Evolutionary conservation across 2,329 filamentous ascomycete species (phyloP).

Genomic region (Plenodomus biglobosus): DNA sequence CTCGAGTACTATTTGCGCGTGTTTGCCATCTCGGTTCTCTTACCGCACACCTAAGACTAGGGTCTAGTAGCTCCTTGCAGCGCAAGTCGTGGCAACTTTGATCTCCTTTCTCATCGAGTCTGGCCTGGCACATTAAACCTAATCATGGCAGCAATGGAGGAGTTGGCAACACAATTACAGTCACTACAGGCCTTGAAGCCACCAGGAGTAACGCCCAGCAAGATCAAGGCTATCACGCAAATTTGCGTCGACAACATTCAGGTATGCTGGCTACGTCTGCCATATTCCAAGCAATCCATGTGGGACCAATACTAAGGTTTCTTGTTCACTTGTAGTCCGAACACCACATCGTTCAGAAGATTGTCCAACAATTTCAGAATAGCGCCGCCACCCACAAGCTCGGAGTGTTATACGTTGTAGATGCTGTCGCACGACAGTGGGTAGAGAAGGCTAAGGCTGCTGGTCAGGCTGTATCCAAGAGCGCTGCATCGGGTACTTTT

Average conservation of each 20-base stretch:
- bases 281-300: slow-evolving; percentile 6
- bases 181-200: slow-evolving; percentile 90
- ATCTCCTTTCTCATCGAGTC: slow-evolving; percentile 22
- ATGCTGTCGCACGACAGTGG: slow-evolving; percentile 99
- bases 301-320: slow-evolving; percentile 29
- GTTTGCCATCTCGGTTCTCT: slow-evolving; percentile 26
- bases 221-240: slow-evolving; percentile 82
- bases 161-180: slow-evolving; percentile 86
- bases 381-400: slow-evolving; percentile 93
- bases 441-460: slow-evolving; percentile 89
- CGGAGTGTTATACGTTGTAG: slow-evolving; percentile 99
- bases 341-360: slow-evolving; percentile 90
- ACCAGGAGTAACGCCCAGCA: slow-evolving; percentile 89
- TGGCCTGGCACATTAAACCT: slow-evolving; percentile 30
- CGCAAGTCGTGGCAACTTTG: slow-evolving; percentile 11
- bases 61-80: not conserved
- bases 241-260: slow-evolving; percentile 69
- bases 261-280: slow-evolving; percentile 28
- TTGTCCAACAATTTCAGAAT: slow-evolving; percentile 97
- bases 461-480: slow-evolving; percentile 74
- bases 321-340: slow-evolving; percentile 67
- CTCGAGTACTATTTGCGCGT: slow-evolving; percentile 27
- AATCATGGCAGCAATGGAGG: slow-evolving; percentile 73
- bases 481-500: slow-evolving; percentile 86
- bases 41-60: slow-evolving; percentile 12